Base-by-base conservation (phyloP, 1,139 yeast species). In the Geotrichum bryndzae region DNA sequence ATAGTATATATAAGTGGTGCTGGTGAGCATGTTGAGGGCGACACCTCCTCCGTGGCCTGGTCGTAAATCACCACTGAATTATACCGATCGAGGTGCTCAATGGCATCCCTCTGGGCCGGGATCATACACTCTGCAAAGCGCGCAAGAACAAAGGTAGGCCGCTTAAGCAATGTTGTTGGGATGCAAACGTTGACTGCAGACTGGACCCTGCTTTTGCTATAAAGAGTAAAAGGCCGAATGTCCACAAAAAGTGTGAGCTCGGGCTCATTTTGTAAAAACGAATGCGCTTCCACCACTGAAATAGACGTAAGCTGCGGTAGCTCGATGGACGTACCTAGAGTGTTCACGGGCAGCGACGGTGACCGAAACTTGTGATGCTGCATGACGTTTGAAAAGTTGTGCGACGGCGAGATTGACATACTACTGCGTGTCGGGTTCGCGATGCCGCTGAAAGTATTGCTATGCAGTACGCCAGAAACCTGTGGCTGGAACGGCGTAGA, bases 141-240 rank as follows among this genome's bases (percentile, higher is more conserved):
- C 61, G 76, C 66, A 60, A 88, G 76, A 22, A 82, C 82, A 69
- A 86, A 88, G 63, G 83, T 84, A 50, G 83, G 79, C 65, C 96
- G 80, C 70, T 87, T 87, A 66, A 90, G 75, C 56, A 90, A 77
- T 0, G 96, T 89, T 23, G 94, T 84, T 1, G 96, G 96, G 29
- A 89, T 76, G 69, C 92, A 87, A 46, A 89, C 80, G 70, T 87
- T 87, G 54, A 87, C 76, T 1, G 96, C 82, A 55, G 80, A 75
- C n/a, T 68, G 68, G 18, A 90, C 70, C 63, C 85, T 86, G 3
- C 79, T 70, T 61, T 76, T 77, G 41, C 82, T 77, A 71, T 77
- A 87, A 60, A 86, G 89, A 4, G 87, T 82, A 68, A 82, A 87
- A 0, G 96, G 87, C 59, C 96, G 78, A 23, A 86, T 83, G 70